Percentiles rank a stretch among this genome's conserved stretches.
These are phyloP conservation scores for Tinospora cordifolia DNA, from an alignment of 164 flowering plant genomes.

Conservation along the genomic window DNA sequence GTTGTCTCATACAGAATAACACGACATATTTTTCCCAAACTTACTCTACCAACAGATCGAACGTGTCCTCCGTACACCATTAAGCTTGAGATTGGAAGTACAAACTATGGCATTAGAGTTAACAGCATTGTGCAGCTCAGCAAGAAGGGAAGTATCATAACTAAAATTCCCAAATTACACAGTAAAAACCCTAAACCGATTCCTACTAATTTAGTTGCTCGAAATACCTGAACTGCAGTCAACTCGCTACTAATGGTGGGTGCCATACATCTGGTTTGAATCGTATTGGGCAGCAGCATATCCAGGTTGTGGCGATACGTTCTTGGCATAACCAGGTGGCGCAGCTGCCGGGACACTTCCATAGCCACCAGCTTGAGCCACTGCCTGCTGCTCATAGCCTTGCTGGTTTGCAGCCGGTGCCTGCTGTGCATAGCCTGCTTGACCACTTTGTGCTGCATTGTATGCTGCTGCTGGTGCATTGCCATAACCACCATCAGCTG, in stretches of 20 bases:
- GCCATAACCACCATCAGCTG: conserved; percentile 33
- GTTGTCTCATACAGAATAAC: too few species aligned
- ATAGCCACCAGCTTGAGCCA: conserved; percentile 41
- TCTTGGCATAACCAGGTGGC: conserved; percentile 43
- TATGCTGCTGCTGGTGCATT: conserved; percentile 31
- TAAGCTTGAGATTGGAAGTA: background rate
- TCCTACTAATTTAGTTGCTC: background rate
- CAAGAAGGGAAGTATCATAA: background rate
- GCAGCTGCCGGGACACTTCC: conserved; percentile 23
- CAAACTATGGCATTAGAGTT: too few species aligned
- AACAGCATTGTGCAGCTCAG: background rate
- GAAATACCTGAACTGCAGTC: background rate
- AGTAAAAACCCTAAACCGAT: background rate
- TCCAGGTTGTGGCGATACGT: conserved; percentile 52
- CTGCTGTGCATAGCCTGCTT: conserved; percentile 48
- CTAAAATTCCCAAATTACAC: background rate
- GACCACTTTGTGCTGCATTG: conserved; percentile 36
- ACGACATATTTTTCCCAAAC: too few species aligned
- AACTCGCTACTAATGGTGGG: conserved; percentile 29
- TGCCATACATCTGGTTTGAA: conserved; percentile 48
- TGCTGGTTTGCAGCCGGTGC: conserved; percentile 33
- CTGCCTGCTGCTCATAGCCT: conserved; percentile 43
- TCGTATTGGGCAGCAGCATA: conserved; percentile 46
- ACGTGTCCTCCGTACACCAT: background rate
- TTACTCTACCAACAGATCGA: too few species aligned